Percentiles rank a stretch among this genome's conserved stretches.
Conservation (phyloP, 2,329 filamentous ascomycete genomes). For the Pseudocercospora pini-densiflorae region DNA sequence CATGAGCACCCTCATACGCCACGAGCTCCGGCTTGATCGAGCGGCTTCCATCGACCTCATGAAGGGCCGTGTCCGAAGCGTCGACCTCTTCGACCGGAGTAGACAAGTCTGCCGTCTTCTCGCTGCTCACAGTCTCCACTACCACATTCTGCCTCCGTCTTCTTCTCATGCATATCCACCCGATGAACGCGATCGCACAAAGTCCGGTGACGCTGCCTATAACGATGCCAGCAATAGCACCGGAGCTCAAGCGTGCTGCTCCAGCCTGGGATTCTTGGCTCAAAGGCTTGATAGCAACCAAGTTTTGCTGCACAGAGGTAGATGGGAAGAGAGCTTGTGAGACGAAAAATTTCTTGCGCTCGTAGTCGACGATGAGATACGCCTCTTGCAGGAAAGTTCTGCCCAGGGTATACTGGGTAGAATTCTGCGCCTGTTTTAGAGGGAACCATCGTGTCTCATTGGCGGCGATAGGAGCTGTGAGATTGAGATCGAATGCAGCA, state of each 20-base stretch:
- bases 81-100: background rate
- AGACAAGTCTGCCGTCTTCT: background rate
- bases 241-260: conserved; percentile 14
- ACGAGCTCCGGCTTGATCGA: background rate
- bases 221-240: conserved; percentile 24
- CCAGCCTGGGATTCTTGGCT: conserved; percentile 28
- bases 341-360: conserved; percentile 32
- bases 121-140: background rate
- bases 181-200: background rate
- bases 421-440: conserved; percentile 28
- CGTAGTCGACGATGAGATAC: conserved; percentile 36
- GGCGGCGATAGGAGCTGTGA: conserved; percentile 36
- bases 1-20: background rate
- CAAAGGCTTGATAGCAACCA: conserved; percentile 35
- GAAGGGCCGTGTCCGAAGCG: background rate
- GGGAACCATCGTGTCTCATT: conserved; percentile 33
- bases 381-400: conserved; percentile 36
- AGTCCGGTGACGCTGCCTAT: background rate
- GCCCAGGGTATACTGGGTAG: conserved; percentile 35
- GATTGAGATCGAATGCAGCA: conserved; percentile 43
- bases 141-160: background rate
- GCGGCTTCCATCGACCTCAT: background rate
- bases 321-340: conserved; percentile 27
- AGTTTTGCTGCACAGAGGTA: conserved; percentile 1
- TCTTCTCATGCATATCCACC: background rate